Evolutionary conservation across 306 rosid species (phyloP).

Genomic region (Astragalus glycyphyllos): DNA sequence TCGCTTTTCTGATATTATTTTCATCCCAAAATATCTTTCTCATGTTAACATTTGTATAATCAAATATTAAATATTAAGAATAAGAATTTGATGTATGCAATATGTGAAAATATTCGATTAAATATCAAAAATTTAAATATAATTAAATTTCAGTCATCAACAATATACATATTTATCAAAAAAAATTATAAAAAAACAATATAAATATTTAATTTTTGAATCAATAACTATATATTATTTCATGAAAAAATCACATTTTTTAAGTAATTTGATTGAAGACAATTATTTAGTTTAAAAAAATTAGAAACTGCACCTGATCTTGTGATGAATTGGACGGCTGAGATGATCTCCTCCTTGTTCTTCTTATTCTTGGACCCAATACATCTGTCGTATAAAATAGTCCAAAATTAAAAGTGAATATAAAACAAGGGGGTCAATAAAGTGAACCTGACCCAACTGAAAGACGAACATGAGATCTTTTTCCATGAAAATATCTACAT

Average conservation of each 20-base stretch:
- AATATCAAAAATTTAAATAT: too few species aligned
- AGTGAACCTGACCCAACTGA: constrained; percentile 6
- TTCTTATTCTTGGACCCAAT: constrained; percentile 42
- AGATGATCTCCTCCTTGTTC: constrained; percentile 52
- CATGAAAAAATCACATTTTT: too few species aligned
- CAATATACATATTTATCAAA: too few species aligned
- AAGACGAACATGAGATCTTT: neutral
- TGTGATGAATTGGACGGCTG: constrained; percentile 48
- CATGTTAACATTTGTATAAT: neutral
- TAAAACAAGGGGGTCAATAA: neutral
- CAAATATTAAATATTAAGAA: too few species aligned
- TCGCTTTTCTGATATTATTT: neutral
- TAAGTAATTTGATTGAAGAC: too few species aligned
- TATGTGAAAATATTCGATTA: too few species aligned
- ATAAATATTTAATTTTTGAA: too few species aligned
- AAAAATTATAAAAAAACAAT: too few species aligned
- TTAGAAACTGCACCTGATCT: constrained; percentile 61
- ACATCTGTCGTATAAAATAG: constrained; percentile 18
- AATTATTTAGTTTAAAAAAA: neutral
- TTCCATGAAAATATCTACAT: neutral
- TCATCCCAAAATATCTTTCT: neutral
- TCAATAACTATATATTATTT: too few species aligned
- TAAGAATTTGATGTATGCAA: neutral
- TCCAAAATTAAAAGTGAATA: neutral
- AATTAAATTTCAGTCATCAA: too few species aligned